Conservation (phyloP, 495 filamentous ascomycete genomes). For the Penicillium goetzii region DNA sequence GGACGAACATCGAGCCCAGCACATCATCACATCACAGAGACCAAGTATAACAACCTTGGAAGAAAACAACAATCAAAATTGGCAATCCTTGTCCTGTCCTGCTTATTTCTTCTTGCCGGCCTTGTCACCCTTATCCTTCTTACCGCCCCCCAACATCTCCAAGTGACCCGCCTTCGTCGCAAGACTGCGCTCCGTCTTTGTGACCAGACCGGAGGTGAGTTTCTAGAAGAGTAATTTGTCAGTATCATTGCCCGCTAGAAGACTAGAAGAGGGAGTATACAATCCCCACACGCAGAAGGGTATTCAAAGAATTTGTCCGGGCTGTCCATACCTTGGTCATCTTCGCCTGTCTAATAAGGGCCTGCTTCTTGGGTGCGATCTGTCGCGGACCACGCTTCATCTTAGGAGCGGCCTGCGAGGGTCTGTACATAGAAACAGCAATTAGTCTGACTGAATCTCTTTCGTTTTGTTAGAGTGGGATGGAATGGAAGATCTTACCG, state of each 20-base stretch:
- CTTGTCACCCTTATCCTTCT: conserved; percentile 54
- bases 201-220: conserved; percentile 63
- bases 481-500: conserved; percentile 31
- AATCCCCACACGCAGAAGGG: neutral
- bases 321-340: conserved; percentile 59
- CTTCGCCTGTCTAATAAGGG: conserved; percentile 61
- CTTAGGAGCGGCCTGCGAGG: conserved; percentile 21
- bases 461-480: neutral
- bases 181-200: conserved; percentile 67
- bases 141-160: conserved; percentile 67
- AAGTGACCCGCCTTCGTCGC: conserved; percentile 74
- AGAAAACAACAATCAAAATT: neutral
- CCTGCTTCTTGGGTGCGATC: conserved; percentile 71
- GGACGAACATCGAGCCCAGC: neutral
- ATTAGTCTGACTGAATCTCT: neutral
- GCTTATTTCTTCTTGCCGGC: conserved; percentile 26
- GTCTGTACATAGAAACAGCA: conserved; percentile 4
- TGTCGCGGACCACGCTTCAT: conserved; percentile 61
- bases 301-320: neutral
- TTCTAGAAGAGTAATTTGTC: conserved; percentile 48
- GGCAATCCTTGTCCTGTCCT: neutral
- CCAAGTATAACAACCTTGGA: neutral
- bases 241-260: neutral
- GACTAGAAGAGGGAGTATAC: neutral
- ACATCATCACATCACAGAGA: neutral